These are phyloP conservation scores for Cystobasidiaceae sp. DNA, from an alignment of 1,284 basidiomycete genomes.

Conservation along the genomic window DNA sequence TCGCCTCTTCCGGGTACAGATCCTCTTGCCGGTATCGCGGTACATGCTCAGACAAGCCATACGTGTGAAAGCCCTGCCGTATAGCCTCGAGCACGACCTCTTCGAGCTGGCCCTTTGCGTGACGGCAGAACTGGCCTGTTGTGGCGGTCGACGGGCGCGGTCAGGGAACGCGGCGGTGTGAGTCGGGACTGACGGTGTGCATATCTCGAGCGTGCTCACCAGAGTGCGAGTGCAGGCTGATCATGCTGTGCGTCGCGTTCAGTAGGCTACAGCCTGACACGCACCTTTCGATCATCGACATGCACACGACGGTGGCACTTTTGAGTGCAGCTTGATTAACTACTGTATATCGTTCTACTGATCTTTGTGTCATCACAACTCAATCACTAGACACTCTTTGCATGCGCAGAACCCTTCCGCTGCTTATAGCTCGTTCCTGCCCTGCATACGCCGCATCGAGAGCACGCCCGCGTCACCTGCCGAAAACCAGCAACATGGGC, in stretches of 20 bases:
- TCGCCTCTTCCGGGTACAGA: conserved; percentile 92
- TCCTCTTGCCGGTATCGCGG: conserved; percentile 75
- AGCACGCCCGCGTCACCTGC: neutral
- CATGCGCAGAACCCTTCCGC: conserved; percentile 10
- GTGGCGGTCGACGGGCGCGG: conserved; percentile 85
- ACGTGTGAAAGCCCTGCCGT: conserved; percentile 68
- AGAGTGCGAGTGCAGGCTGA: conserved; percentile 30
- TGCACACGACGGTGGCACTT: no score
- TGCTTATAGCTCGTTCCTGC: neutral
- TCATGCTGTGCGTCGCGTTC: no score
- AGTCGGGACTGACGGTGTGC: neutral
- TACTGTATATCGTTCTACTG: no score
- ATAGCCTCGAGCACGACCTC: conserved; percentile 76
- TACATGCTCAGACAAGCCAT: conserved; percentile 89
- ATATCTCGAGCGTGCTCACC: neutral
- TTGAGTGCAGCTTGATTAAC: no score
- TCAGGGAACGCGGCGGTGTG: neutral
- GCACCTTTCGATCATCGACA: neutral
- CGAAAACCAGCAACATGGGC: conserved; percentile 31
- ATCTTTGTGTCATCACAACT: no score
- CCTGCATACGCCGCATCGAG: neutral
- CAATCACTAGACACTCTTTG: neutral
- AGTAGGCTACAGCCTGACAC: neutral
- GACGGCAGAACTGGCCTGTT: conserved; percentile 95
- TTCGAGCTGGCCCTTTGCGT: conserved; percentile 71